Base-by-base conservation (phyloP, 2,329 filamentous ascomycete species). In the Penicillium corylophilum region DNA sequence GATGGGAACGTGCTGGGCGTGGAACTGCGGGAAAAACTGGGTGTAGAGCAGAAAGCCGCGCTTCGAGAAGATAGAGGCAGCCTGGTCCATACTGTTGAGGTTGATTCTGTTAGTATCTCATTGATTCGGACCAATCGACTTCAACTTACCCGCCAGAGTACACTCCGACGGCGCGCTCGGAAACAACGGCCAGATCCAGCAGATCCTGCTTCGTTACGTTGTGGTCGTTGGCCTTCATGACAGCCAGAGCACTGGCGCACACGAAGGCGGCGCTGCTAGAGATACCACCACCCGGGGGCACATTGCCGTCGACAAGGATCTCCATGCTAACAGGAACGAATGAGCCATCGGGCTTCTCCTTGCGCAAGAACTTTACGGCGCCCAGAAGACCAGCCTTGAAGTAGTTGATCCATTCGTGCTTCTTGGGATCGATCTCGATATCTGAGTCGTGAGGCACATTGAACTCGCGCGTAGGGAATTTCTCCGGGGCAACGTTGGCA, bases 361-460 rank as follows among this genome's bases (percentile, higher is more conserved):
- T 74, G 44, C 84, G 81, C 58, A 99, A 77, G 53, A 95, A 79
- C 63, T 89, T 83, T 50, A 96, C 75, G 1, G 93, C 93, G 26
- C 92, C 94, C 31, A 84, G 79, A 44, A 97, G 78, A 0, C 94
- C 94, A 48, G 90, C 89, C 76, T 94, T 95, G 83, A 99, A 97
- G 79, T 99, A 99, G 71, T 97, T 99, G 51, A 90, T 89, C 94
- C 94, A 99, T 74, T 96, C 91, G 60, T 95, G 88, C 61, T 87
- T 82, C 16, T 84, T 85, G 7, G 90, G 82, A 71, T 97, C 91
- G 64, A 99, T 96, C 20, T 87, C 82, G n/a, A 93, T 80, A 10
- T 81, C 75, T 38, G 79, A 77, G 56, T 80, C 77, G 43, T 68
- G 64, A 4, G 88, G 82, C 8, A 96, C 80, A 41, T 84, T 80